These are phyloP conservation scores for Harringtonia aguacate DNA, from an alignment of 2,329 filamentous ascomycete genomes.

Conservation along the genomic window DNA sequence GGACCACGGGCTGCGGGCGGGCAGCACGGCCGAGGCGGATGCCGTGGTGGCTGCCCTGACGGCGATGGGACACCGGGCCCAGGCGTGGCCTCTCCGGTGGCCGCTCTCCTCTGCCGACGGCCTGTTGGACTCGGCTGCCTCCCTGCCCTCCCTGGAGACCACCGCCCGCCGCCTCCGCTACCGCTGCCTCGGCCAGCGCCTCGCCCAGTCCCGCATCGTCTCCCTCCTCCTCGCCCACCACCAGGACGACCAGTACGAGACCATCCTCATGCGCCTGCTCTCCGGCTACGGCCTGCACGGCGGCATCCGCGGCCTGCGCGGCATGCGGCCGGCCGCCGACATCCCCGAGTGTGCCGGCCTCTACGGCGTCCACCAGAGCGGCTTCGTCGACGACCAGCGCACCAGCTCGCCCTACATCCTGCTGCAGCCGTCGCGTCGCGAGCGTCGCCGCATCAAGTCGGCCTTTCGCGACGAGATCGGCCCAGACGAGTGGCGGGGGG, in stretches of 20 bases:
- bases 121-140: conserved; percentile 35
- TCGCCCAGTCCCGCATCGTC: conserved; percentile 36
- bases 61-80: conserved; percentile 21
- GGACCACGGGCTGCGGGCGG: conserved; percentile 45
- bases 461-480: conserved; percentile 17
- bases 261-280: conserved; percentile 68
- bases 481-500: conserved; percentile 13
- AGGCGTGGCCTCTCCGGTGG: conserved; percentile 37
- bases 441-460: conserved; percentile 15
- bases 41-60: conserved; percentile 27
- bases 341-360: conserved; percentile 81
- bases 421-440: conserved; percentile 16
- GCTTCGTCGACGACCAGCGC: conserved; percentile 37
- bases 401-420: conserved; percentile 24
- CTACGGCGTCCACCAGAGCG: conserved; percentile 60
- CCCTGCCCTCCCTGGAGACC: conserved; percentile 62
- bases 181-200: conserved; percentile 53
- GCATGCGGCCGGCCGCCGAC: conserved; percentile 51
- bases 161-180: conserved; percentile 66
- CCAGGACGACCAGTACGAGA: conserved; percentile 84
- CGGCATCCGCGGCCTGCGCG: conserved; percentile 55
- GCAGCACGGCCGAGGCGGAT: conserved; percentile 40
- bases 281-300: conserved; percentile 57
- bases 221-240: conserved; percentile 77
- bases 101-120: not conserved